Evolutionary conservation across 768 basidiomycete genomes (phyloP).

Genomic region (Gloeophyllum trabeum): DNA sequence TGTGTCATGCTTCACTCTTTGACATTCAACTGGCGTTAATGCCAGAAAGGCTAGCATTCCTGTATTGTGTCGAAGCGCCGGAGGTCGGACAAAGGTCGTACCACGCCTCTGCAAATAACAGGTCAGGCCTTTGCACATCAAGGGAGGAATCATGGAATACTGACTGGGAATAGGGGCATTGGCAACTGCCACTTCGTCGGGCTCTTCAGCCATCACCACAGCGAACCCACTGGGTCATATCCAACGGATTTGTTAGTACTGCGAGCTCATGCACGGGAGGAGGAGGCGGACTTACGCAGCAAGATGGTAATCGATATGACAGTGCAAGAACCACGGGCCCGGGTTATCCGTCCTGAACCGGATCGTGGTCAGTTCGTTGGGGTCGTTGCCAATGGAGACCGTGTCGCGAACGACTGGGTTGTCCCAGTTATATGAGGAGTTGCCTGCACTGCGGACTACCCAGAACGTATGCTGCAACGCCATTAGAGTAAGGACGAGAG

Average conservation of each 20-base stretch:
- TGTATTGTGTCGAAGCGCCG: too few species aligned
- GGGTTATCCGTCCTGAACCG: conserved; percentile 13
- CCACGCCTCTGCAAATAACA: too few species aligned
- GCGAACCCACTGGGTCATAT: conserved; percentile 20
- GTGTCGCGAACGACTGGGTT: conserved; percentile 25
- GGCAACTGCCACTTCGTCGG: too few species aligned
- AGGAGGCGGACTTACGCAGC: conserved; percentile 27
- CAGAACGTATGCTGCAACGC: conserved; percentile 30
- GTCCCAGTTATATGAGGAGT: conserved; percentile 19
- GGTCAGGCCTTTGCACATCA: too few species aligned
- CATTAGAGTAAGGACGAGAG: background rate
- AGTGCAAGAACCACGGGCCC: conserved; percentile 7
- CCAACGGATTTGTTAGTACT: background rate
- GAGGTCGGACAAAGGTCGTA: too few species aligned
- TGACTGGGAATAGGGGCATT: too few species aligned
- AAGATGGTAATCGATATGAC: conserved; percentile 40
- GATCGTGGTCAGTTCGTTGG: conserved; percentile 12
- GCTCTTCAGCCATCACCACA: conserved; percentile 28
- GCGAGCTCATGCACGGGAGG: too few species aligned
- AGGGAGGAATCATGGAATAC: too few species aligned
- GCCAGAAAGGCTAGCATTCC: too few species aligned
- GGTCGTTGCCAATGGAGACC: conserved; percentile 11
- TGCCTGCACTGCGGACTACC: conserved; percentile 24
- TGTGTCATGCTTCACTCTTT: too few species aligned
- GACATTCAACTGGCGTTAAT: too few species aligned